Evolutionary conservation across 129 eudicot genomes (phyloP), one percentile per base, ranked within the genome.

Genomic region (Chrysanthemum seticuspe): DNA sequence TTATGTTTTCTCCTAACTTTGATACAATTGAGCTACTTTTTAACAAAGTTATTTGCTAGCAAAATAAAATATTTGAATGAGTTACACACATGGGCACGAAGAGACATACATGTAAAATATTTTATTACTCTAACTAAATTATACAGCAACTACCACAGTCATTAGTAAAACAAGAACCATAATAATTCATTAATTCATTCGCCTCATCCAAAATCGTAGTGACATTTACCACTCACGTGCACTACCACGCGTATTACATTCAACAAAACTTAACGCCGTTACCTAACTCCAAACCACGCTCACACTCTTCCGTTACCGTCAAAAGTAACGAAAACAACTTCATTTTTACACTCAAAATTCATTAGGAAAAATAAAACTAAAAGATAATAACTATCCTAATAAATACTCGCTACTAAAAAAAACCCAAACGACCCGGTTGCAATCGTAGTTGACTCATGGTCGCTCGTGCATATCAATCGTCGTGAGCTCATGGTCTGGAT

Each of bases 221-320:
- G 23, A 62, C 76, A 40, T 58, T 58, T 19, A 67, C 72, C 48
- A 34, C 44, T 75, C 84, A 80, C 69, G 80, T 80, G 84, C 72
- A 56, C 49, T 29, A 40, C 13, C 67, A 66, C 74, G 62, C 65
- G 74, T 50, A 63, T 79, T 57, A 74, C 71, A 62, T 62, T 25
- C 29, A 44, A 51, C 10, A 19, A 51, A 40, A 65, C 11, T 21
- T 68, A 74, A 58, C 58, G 70, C 34, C 62, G 70, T 73, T 72
- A 60, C 23, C 12, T 14, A 45, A 27, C 61, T 23, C 0, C 8
- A 34, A 50, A n/a, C 5, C 2, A 40, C 27, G 9, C 65, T 12
- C 71, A 64, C 45, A 36, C 71, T 74, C 78, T 40, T 64, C 78
- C 78, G 55, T 74, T 53, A 74, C 70, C 71, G 78, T 64, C 19